These are phyloP conservation scores for Linanthus parryae DNA, from an alignment of 148 eudicot genomes.

Conservation along the genomic window DNA sequence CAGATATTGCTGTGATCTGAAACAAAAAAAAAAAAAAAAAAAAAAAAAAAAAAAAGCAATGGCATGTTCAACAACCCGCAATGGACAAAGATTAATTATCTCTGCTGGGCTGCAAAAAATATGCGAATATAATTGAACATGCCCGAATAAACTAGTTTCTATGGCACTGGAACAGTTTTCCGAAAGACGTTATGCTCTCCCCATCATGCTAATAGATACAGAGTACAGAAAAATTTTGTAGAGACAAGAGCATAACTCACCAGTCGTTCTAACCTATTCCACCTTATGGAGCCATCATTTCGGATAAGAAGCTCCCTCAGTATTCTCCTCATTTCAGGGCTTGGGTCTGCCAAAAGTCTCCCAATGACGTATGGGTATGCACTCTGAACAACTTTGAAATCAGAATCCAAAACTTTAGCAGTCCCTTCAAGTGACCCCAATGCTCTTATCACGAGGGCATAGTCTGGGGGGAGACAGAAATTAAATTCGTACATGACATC, in stretches of 20 bases:
- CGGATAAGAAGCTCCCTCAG: slow-evolving; percentile 80
- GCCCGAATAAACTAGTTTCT: too few relatives aligned
- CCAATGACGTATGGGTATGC: slow-evolving; percentile 96
- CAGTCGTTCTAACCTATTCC: slow-evolving; percentile 94
- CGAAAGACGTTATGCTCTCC: too few relatives aligned
- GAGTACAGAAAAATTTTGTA: neutral
- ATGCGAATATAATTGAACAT: too few relatives aligned
- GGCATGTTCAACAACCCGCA: too few relatives aligned
- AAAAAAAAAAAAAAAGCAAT: too few relatives aligned
- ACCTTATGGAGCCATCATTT: slow-evolving; percentile 92
- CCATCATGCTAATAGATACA: too few relatives aligned
- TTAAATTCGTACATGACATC: slow-evolving; percentile 95
- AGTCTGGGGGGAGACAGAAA: slow-evolving; percentile 94
- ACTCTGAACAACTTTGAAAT: slow-evolving; percentile 89
- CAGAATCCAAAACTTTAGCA: slow-evolving; percentile 93
- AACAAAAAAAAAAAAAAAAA: slow-evolving; percentile 13
- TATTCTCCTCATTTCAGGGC: slow-evolving; percentile 94
- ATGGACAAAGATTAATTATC: too few relatives aligned
- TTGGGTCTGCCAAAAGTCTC: slow-evolving; percentile 89
- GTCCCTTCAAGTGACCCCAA: slow-evolving; percentile 98
- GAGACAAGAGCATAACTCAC: slow-evolving; percentile 28
- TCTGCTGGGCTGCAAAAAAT: too few relatives aligned
- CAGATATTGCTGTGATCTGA: slow-evolving; percentile 89
- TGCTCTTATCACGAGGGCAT: slow-evolving; percentile 97
- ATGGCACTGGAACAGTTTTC: too few relatives aligned